phyloP scores from a whole-genome alignment of 2,329 filamentous ascomycete species.

The Talaromyces albobiverticillius region DNA sequence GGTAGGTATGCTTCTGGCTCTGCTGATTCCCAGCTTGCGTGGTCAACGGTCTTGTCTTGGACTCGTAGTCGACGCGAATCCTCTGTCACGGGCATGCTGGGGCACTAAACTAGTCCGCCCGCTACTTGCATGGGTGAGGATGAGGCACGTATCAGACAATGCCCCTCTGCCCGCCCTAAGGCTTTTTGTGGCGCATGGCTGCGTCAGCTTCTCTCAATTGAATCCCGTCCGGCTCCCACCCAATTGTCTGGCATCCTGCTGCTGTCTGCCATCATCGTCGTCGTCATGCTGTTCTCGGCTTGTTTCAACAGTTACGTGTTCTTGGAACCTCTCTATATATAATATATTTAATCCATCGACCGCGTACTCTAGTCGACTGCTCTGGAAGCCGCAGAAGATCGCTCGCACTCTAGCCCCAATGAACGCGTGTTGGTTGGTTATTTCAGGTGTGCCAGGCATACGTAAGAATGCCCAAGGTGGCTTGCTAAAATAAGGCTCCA shows the following conservation, averaged over 20 bases:
- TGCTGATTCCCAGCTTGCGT: too few species aligned
- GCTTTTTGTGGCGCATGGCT: slow-evolving; percentile 9
- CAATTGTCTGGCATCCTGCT: not conserved
- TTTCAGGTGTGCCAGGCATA: slow-evolving; percentile 1
- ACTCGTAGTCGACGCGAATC: too few species aligned
- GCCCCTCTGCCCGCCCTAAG: not conserved
- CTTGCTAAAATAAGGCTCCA: slow-evolving; percentile 6
- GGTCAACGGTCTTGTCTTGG: too few species aligned
- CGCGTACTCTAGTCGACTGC: too few species aligned
- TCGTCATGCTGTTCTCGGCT: too few species aligned
- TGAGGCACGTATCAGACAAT: not conserved
- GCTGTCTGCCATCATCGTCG: not conserved
- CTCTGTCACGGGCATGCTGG: not conserved
- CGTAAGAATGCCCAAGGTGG: slow-evolving; percentile 11
- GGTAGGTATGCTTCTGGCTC: too few species aligned
- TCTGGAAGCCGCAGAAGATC: too few species aligned
- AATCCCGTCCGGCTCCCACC: not conserved
- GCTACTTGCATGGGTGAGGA: not conserved
- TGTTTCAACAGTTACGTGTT: not conserved
- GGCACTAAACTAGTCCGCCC: not conserved
- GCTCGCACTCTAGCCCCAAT: too few species aligned
- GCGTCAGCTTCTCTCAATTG: slow-evolving; percentile 9
- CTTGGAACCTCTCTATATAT: too few species aligned
- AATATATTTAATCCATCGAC: not conserved
- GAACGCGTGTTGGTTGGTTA: not conserved